Evolutionary conservation across 2,329 filamentous ascomycete species (phyloP), one percentile per base, ranked within the genome.

Genomic region (Phyllachora maydis): DNA sequence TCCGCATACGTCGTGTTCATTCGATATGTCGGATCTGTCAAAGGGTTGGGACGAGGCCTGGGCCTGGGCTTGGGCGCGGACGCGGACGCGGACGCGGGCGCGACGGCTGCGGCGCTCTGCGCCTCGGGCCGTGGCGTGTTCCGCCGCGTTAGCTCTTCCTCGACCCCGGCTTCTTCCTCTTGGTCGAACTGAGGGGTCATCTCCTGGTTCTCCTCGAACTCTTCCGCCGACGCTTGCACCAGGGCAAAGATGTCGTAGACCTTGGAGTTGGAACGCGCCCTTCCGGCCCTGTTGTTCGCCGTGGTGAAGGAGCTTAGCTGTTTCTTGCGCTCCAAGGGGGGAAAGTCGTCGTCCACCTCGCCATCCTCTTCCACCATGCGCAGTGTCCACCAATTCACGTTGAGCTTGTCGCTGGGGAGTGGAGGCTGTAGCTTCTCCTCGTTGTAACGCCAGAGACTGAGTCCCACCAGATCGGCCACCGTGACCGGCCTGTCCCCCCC

Each of bases 271-370:
- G 73, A 66, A 26, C 77, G 58, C 30, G 57, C 54, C 23, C 60
- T 47, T 4, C 54, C 60, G 6, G 56, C 71, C 26, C 67, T 59
- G 39, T 79, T 82, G 40, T 85, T 83, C 30, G 74, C 76, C 5
- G 76, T 81, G 18, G 77, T 79, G 36, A 85, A 88, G 11, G 78
- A 69, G 5, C 64, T 65, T n/a, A 88, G 56, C 3, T 70, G 62
- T 36, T 74, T 75, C 12, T 65, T 78, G 17, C 78, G 61, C 28
- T 76, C 72, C 19, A 88, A 55, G 0, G 78, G 70, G 16, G 77
- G 76, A 32, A 88, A 88, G 38, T 88, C 79, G 32, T 81, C 75
- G 34, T 90, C 78, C 2, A 85, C 70, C 38, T 88, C 78, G 23
- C 75, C 79, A 26, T 78, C 76, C 39, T 88, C 69, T 30, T 88